A percentile compares a stretch with the other conserved stretches of the same genome.
Conservation (phyloP, 2,329 filamentous ascomycete genomes). For the Parastagonospora avenae region DNA sequence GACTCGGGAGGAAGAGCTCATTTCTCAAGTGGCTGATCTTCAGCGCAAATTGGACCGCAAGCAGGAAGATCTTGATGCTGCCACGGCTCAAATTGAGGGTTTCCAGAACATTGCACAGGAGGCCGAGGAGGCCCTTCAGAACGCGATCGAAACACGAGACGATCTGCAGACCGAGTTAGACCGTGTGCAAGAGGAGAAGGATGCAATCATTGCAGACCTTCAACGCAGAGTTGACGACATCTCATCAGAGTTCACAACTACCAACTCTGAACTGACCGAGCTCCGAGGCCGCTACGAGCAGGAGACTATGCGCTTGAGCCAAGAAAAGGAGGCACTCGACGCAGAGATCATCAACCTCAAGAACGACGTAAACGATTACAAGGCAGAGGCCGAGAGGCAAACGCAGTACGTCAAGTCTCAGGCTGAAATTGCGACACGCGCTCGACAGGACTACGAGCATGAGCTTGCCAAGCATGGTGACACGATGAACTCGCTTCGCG, state of each 20-base stretch:
- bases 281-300: constrained; percentile 83
- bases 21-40: constrained; percentile 81
- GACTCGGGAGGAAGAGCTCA: constrained; percentile 77
- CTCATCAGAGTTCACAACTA: constrained; percentile 76
- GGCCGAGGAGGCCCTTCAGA: constrained; percentile 85
- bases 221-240: constrained; percentile 84
- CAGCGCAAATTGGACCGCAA: constrained; percentile 85
- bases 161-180: constrained; percentile 77
- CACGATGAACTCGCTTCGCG: constrained; percentile 83
- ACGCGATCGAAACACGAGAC: constrained; percentile 78
- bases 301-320: constrained; percentile 69
- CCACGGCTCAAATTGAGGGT: constrained; percentile 80
- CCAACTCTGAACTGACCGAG: constrained; percentile 80
- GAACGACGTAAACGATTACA: constrained; percentile 80
- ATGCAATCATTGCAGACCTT: constrained; percentile 78
- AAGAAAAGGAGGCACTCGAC: constrained; percentile 80
- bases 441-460: constrained; percentile 93
- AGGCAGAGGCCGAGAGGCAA: constrained; percentile 80
- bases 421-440: constrained; percentile 88
- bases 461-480: constrained; percentile 95
- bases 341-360: constrained; percentile 80
- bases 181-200: constrained; percentile 73
- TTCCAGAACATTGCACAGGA: constrained; percentile 88
- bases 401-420: constrained; percentile 92
- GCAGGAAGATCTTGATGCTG: constrained; percentile 78